Evolutionary conservation across 176 grass and related monocot genomes (phyloP), one percentile per base, ranked within the genome.

Genomic region (Carex pumila): DNA sequence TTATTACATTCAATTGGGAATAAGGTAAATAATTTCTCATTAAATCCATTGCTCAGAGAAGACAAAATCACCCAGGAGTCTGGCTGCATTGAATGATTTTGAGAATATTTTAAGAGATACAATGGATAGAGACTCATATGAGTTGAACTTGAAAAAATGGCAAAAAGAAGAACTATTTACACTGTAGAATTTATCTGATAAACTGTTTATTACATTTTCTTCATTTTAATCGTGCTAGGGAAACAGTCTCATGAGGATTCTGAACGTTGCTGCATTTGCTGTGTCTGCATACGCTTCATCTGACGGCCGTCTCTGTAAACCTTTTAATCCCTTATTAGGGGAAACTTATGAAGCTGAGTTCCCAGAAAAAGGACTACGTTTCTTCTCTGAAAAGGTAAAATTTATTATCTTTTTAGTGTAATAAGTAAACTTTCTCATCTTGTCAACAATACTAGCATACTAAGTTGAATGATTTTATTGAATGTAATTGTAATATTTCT

Each of bases 341-440:
- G 94, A 97, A 82, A 97, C 94, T 8, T 97, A 94, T 17, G 94
- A 97, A 94, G 94, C 92, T 80, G 92, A 97, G 68, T 94, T 79
- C 59, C 94, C 88, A 65, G 94, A 97, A 85, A 97, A 97, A 70
- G 92, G 92, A 31, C 71, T 97, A 34, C 92, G 83, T 67, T 97
- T 97, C 87, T 97, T 97, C 39, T 88, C 94, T 79, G 94, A 97
- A 84, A 97, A 97, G 87, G 94, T 94, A 30, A 84, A 41, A 58
- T 19, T 62, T 85, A 34, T 81, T 37, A 63, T 52, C 17, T 65
- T 29, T 79, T 83, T 50, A 7, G 15, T 79, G 70, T 37, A 30
- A 71, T 63, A 30, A n/a, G 32, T 32, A 37, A 30, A 45, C 6
- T 8, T 66, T 82, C 60, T 58, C 30, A 13, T 36, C 25, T 32